Evolutionary conservation across 345 rosid species (phyloP), one percentile per base, ranked within the genome.

Genomic region (Aquilaria sinensis): DNA sequence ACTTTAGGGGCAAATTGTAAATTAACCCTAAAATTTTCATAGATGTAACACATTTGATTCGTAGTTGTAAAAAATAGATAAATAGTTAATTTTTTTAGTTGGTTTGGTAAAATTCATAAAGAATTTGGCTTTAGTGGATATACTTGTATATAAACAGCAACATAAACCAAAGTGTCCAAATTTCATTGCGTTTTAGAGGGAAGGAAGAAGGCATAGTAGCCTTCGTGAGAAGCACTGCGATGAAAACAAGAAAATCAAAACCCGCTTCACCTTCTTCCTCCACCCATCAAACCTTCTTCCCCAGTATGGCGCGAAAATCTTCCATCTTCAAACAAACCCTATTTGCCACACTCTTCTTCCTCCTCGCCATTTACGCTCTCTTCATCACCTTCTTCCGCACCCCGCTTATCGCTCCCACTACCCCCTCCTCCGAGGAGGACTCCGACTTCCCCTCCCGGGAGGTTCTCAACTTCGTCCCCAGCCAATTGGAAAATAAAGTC

Each of bases 231-330:
- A 23, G 23, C 23, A 23, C 23, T 23, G 23, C 12, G 30, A 47
- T 65, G 68, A 65, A 65, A 56, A 65, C 61, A 47, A 47, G 75
- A 52, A 72, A 66, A 62, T 14, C 66, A 31, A 34, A 48, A 67
- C 63, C 71, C 57, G 41, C 47, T 57, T 66, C 60, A 0, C 64
- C 70, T 23, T 41, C 58, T 7, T 29, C 70, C 10, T 14, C 51
- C 6, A 32, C 67, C 13, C 33, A 8, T 63, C 55, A 10, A 6
- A 9, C 73, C 73, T 53, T 56, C 13, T 9, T 64, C 58, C 45
- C 32, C 53, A 46, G 12, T 12, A 76, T 93, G 96, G 82, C 89
- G 79, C 96, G 99, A 67, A 92, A 87, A 76, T 84, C 96, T 10
- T 82, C 90, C 47, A 70, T 88, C 57, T 77, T 88, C 66, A 88